Base-by-base conservation (phyloP, 345 rosid species). In the Euphorbia peplus region DNA sequence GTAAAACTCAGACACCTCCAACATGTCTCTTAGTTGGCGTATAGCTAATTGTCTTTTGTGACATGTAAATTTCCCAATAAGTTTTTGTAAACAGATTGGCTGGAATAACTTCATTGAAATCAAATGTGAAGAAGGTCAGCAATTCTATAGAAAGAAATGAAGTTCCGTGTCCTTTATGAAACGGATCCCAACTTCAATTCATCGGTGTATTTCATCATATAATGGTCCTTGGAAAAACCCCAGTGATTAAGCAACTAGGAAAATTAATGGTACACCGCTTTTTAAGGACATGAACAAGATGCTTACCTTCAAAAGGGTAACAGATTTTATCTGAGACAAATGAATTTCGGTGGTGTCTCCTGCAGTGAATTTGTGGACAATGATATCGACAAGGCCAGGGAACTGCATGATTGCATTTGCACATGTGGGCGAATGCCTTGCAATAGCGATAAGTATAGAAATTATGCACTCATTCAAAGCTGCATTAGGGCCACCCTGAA, bases 401-500 rank as follows among this genome's bases (percentile, higher is more conserved):
- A 85, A 93, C 73, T 86, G 83, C 82, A 86, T 69, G 68, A 93
- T 77, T 82, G 92, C 89, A 80, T 76, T 67, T 64, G 86, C 87
- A 79, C 90, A 85, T 52, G 77, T 85, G 72, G 91, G 91, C 26
- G 97, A 93, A 85, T 93, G 97, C 85, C 96, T 88, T 60, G 96
- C 93, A 70, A 93, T 81, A 26, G 86, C 93, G 75, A 82, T 58
- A 48, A 92, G 85, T 66, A 86, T 63, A 62, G 95, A 85, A 56
- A 90, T 75, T 52, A 87, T 9, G 84, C 79, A 73, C 55, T 93
- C 96, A 63, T 85, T 91, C 60, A 89, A 76, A 71, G 81, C 75
- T 24, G 75, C 75, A 2, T 84, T 52, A 50, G 82, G 81, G 56
- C 80, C 84, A 25, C 80, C 80, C 98, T 93, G 91, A 71, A 78